Evolutionary conservation across 768 basidiomycete genomes (phyloP).

Genomic region (Postia placenta): DNA sequence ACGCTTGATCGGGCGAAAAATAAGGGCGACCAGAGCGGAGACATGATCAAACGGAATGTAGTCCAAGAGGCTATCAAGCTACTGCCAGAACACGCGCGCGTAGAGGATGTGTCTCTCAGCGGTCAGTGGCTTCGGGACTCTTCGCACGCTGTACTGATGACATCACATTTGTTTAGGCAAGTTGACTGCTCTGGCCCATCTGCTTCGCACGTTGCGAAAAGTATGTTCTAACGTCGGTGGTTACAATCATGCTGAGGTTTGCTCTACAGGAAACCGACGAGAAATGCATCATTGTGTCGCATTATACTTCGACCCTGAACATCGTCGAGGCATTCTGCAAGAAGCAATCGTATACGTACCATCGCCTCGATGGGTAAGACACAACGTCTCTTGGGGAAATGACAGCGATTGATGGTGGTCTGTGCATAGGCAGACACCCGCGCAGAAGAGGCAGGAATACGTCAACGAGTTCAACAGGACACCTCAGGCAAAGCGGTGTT

Average conservation of each 20-base stretch:
- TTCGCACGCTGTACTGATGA: neutral
- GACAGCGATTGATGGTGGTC: neutral
- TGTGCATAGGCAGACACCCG: conserved; percentile 58
- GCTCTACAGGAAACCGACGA: conserved; percentile 65
- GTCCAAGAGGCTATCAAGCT: conserved; percentile 56
- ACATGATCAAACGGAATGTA: conserved; percentile 38
- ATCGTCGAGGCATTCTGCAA: conserved; percentile 85
- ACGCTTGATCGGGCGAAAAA: conserved; percentile 56
- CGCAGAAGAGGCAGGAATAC: conserved; percentile 74
- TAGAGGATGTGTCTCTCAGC: conserved; percentile 73
- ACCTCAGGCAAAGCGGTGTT: conserved; percentile 66
- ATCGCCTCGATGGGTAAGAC: conserved; percentile 79
- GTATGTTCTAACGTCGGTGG: conserved; percentile 32
- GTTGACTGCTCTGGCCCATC: conserved; percentile 54
- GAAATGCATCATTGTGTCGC: conserved; percentile 95
- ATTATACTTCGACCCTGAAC: conserved; percentile 92
- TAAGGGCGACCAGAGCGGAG: conserved; percentile 29
- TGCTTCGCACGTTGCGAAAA: conserved; percentile 56
- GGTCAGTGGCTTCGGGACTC: conserved; percentile 37
- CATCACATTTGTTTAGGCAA: conserved; percentile 51
- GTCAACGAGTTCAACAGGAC: conserved; percentile 87
- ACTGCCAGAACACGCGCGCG: conserved; percentile 50
- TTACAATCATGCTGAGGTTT: neutral
- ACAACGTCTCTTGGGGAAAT: neutral
- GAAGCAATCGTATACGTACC: conserved; percentile 66